Evolutionary conservation across 163 green algal species (phyloP), one percentile per base, ranked within the genome.

Genomic region (Chlorella variabilis): DNA sequence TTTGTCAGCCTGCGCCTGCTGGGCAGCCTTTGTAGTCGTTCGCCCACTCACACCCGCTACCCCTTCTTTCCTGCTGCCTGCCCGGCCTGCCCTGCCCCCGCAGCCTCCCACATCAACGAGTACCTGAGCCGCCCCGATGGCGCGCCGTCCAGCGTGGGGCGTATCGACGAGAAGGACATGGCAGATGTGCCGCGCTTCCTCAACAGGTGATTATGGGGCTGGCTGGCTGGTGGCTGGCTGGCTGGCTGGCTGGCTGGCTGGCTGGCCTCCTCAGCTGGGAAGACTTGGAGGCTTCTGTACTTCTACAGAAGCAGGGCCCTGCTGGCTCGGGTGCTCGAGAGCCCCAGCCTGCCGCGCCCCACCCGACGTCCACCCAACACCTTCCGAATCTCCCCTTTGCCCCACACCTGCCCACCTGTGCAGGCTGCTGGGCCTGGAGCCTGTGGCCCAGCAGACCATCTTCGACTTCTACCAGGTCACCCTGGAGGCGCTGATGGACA

Each of bases 381-480:
- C n/a, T 49, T 27, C 31, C 2, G 0, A 18, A 18, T 8, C 18
- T 38, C 29, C 34, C 4, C 25, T 0, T 3, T n/a, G n/a, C n/a
- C n/a, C n/a, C n/a, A n/a, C n/a, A n/a, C n/a, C n/a, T n/a, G n/a
- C n/a, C n/a, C n/a, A n/a, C n/a, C 59, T 33, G 18, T 61, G 66
- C 87, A 91, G 83, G 51, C 88, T 98, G 78, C 90, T 98, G 85
- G 92, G 91, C 2, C 85, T 98, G 71, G 85, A 88, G 15, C 78
- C 96, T 2, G 87, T 78, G n/a, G 70, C 86, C 9, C 95, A 98
- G 90, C 89, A 93, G 71, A 70, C 92, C 48, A 71, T 98, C 36
- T 98, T 98, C 79, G 84, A 85, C 83, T 95, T 93, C 82, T 91
- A 92, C 85, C 68, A 73, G 31, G 81, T 73, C 36, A 81, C 86